These are phyloP conservation scores for Juncus inflexus DNA, from an alignment of 176 grass and related monocot species.

Conservation along the genomic window DNA sequence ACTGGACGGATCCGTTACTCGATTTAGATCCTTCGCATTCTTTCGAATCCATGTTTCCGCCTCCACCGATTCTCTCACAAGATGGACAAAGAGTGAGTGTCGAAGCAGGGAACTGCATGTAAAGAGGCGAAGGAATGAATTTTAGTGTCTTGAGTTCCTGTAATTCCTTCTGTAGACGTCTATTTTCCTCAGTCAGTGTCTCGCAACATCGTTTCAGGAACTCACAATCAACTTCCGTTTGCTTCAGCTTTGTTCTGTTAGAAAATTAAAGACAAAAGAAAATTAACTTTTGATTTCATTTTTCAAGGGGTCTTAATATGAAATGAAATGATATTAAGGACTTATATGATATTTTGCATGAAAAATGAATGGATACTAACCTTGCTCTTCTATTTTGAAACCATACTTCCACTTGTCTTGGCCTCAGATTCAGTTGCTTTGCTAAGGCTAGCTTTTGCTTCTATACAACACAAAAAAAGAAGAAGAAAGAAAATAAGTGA, in stretches of 20 bases:
- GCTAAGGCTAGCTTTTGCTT: constrained; percentile 94
- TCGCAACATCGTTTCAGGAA: constrained; percentile 86
- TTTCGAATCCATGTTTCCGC: constrained; percentile 27
- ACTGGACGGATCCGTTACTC: constrained; percentile 1
- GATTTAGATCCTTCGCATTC: constrained; percentile 36
- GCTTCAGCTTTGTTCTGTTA: constrained; percentile 94
- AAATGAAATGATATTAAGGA: constrained; percentile 3
- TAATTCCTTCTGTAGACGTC: constrained; percentile 72
- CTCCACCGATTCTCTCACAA: constrained; percentile 59
- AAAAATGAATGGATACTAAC: constrained; percentile 34
- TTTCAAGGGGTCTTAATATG: neutral
- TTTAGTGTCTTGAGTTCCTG: constrained; percentile 69
- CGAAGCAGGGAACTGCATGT: constrained; percentile 68
- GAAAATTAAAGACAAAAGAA: neutral
- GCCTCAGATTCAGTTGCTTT: constrained; percentile 87
- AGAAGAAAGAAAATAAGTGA: constrained; percentile 9
- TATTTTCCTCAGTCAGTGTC: constrained; percentile 86
- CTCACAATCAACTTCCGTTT: constrained; percentile 91
- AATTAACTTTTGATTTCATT: neutral
- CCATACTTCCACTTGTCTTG: constrained; percentile 98
- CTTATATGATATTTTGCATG: neutral
- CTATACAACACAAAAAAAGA: constrained; percentile 42
- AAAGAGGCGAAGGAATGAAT: constrained; percentile 36
- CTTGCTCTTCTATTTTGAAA: constrained; percentile 98
- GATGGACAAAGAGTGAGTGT: constrained; percentile 74